phyloP scores from a whole-genome alignment of 768 basidiomycete species.

The Asterophora lycoperdoides region DNA sequence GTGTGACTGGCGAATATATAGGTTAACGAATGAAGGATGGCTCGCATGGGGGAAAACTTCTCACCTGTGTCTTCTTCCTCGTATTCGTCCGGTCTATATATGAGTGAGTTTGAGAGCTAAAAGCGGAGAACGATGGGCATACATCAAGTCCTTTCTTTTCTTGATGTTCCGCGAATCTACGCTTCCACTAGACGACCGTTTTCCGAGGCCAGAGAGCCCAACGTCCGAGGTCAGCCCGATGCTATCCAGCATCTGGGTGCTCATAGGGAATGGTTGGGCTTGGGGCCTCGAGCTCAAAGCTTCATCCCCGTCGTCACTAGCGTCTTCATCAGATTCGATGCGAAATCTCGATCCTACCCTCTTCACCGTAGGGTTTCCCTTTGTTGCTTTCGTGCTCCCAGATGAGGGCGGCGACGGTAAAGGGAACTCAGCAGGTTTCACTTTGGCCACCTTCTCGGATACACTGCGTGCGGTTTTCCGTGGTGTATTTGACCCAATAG shows the following conservation, averaged over 20 bases:
- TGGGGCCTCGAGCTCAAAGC: background rate
- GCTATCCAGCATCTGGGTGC: slow-evolving; percentile 37
- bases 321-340: slow-evolving; percentile 6
- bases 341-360: background rate
- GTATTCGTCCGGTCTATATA: background rate
- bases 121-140: slow-evolving; percentile 1
- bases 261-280: slow-evolving; percentile 47
- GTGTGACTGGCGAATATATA: slow-evolving; percentile 39
- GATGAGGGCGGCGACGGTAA: background rate
- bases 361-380: background rate
- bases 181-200: slow-evolving; percentile 28
- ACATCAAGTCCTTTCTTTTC: slow-evolving; percentile 27
- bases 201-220: slow-evolving; percentile 14
- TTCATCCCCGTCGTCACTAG: background rate
- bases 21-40: background rate
- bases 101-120: slow-evolving; percentile 3
- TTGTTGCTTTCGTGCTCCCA: background rate
- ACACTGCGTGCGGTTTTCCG: slow-evolving; percentile 5
- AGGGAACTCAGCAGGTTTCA: slow-evolving; percentile 1
- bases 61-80: slow-evolving; percentile 23
- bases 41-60: slow-evolving; percentile 5
- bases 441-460: slow-evolving; percentile 4
- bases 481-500: background rate
- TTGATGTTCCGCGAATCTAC: slow-evolving; percentile 25
- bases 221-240: slow-evolving; percentile 22